Percentiles rank a stretch among this genome's conserved stretches.
Evolutionary conservation across 305 asterid genomes (phyloP).

Genomic region (Fraxinus baroniana): DNA sequence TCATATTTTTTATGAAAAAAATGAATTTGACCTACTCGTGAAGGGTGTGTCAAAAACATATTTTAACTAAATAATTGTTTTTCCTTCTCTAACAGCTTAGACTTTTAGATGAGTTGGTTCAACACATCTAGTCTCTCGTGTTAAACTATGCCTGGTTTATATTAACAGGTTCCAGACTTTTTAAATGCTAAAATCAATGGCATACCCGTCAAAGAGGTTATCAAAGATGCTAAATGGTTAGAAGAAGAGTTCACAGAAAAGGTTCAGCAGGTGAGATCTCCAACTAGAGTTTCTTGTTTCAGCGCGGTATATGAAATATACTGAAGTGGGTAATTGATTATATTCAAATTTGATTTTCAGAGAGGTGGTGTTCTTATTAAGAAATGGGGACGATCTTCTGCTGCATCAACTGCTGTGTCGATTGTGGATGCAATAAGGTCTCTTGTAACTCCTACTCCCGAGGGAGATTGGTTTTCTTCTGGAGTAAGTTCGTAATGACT

Average conservation of each 20-base stretch:
- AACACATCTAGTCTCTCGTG: background rate
- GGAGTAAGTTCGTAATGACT: constrained; percentile 57
- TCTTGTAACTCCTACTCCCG: constrained; percentile 87
- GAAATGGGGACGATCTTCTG: constrained; percentile 99
- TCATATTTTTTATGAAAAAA: background rate
- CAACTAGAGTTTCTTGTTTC: background rate
- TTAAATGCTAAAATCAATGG: constrained; percentile 86
- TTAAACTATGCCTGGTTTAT: background rate
- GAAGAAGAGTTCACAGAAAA: constrained; percentile 88
- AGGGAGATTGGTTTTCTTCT: constrained; percentile 95
- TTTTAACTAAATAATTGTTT: background rate
- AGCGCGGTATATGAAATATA: background rate
- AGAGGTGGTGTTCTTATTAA: constrained; percentile 93
- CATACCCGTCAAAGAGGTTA: constrained; percentile 74
- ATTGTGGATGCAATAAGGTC: constrained; percentile 87
- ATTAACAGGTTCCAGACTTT: constrained; percentile 86
- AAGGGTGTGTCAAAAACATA: background rate
- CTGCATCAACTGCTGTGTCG: constrained; percentile 97
- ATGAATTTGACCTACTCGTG: background rate
- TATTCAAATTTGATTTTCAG: constrained; percentile 38
- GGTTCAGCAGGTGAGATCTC: constrained; percentile 71
- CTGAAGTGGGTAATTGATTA: background rate
- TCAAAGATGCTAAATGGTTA: constrained; percentile 80
- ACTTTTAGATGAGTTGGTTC: background rate
- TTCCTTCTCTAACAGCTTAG: background rate